These are phyloP conservation scores for Canavalia ensiformis DNA, from an alignment of 306 rosid genomes.

Conservation along the genomic window DNA sequence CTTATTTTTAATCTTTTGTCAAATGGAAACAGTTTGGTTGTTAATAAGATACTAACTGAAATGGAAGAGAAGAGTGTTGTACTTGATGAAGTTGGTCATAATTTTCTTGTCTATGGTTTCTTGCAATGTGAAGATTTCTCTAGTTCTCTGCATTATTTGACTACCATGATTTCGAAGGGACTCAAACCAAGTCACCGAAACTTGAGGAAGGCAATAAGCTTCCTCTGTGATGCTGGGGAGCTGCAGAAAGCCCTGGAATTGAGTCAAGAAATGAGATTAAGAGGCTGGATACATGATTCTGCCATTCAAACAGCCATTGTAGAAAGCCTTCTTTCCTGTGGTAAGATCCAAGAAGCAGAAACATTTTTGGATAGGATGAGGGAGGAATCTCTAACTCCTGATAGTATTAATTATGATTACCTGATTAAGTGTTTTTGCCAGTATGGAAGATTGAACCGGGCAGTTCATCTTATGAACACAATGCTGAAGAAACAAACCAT, in stretches of 20 bases:
- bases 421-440: conserved; percentile 74
- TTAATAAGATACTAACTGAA: conserved; percentile 59
- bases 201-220: conserved; percentile 67
- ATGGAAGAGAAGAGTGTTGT: conserved; percentile 65
- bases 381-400: conserved; percentile 71
- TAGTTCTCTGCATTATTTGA: conserved; percentile 61
- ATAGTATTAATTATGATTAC: conserved; percentile 69
- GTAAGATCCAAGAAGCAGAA: conserved; percentile 77
- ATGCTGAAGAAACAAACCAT: conserved; percentile 76
- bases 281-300: conserved; percentile 81
- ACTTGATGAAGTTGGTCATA: conserved; percentile 69
- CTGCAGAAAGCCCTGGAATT: conserved; percentile 70
- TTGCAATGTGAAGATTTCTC: conserved; percentile 64
- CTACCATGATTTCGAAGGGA: conserved; percentile 71
- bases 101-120: conserved; percentile 82
- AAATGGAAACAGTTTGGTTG: conserved; percentile 59
- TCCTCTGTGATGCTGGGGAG: conserved; percentile 66
- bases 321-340: conserved; percentile 65
- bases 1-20: conserved; percentile 72
- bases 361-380: conserved; percentile 66
- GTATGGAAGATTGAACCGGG: conserved; percentile 65
- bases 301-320: conserved; percentile 65
- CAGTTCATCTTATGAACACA: conserved; percentile 70
- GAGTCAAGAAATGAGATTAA: conserved; percentile 73
- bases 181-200: conserved; percentile 71